Percentiles rank a stretch among this genome's conserved stretches.
Evolutionary conservation across 495 filamentous ascomycete species (phyloP).

Genomic region (Penicillium ucsense): DNA sequence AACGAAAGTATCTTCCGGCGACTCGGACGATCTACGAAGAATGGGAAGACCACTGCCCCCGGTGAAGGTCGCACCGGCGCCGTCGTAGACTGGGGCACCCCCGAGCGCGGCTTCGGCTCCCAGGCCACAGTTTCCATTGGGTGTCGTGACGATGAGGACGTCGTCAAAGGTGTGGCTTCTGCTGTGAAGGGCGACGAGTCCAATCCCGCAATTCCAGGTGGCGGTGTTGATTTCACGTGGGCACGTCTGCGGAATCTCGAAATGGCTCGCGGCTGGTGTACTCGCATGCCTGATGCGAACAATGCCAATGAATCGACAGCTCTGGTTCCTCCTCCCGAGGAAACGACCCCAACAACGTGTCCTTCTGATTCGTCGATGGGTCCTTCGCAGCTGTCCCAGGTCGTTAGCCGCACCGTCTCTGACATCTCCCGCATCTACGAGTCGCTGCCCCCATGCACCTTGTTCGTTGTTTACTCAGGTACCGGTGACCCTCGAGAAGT

Average conservation of each 20-base stretch:
- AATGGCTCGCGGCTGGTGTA: conserved; percentile 74
- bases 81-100: conserved; percentile 81
- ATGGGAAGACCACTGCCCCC: conserved; percentile 34
- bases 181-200: conserved; percentile 60
- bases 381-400: conserved; percentile 25
- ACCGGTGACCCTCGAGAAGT: conserved; percentile 80
- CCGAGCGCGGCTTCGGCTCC: conserved; percentile 60
- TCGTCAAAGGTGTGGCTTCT: conserved; percentile 58
- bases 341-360: conserved; percentile 11
- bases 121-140: conserved; percentile 63
- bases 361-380: not conserved
- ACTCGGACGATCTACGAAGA: conserved; percentile 50
- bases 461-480: conserved; percentile 80
- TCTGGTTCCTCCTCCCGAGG: conserved; percentile 20
- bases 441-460: conserved; percentile 69
- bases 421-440: conserved; percentile 64
- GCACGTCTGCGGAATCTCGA: conserved; percentile 82
- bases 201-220: conserved; percentile 50
- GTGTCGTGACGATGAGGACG: conserved; percentile 64
- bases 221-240: conserved; percentile 82
- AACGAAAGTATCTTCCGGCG: conserved; percentile 84
- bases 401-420: conserved; percentile 38
- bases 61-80: conserved; percentile 57
- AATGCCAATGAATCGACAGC: conserved; percentile 42
- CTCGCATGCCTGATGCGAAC: conserved; percentile 37